Evolutionary conservation across 2,329 filamentous ascomycete genomes (phyloP), one percentile per base, ranked within the genome.

Genomic region (Fusarium camptoceras): DNA sequence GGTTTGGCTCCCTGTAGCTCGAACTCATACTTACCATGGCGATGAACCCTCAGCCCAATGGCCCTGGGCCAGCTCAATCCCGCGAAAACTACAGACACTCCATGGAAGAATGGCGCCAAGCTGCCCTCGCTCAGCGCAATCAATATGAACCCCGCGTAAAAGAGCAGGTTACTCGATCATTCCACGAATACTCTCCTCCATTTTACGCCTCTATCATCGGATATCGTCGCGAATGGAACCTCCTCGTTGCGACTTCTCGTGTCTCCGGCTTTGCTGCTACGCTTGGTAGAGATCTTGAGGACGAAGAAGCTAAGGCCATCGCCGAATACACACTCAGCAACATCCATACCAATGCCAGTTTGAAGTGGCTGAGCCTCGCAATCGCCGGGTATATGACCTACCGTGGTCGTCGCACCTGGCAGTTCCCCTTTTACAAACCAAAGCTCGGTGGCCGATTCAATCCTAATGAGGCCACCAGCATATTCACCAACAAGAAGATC

Each of bases 241-340:
- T 79, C n/a, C 65, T 71, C 0, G 62, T 78, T 22, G 74, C 77
- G 8, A 77, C 76, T 31, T 68, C 69, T 3, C 72, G 74, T 5
- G 72, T 78, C 18, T 66, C 76, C 6, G 74, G 74, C 2, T 67
- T 80, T 22, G 75, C 77, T 18, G 70, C 76, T 18, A 75, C 72
- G 11, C 74, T 75, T 27, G 71, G 76, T 39, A 76, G 79, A 14
- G 72, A 74, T 10, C 73, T 82, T 16, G 77, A 75, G 39, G 79
- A 82, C 53, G 62, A 71, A n/a, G 80, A 83, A 67, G 76, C 78
- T 14, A 76, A 76, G 41, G 79, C 77, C 27, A 68, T 83, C 41
- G 72, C 76, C 16, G 78, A 80, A 61, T 75, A 80, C 63, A 76
- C 76, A 25, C 61, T 78, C 47, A 72, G 70, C 28, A 76, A 75